Percentiles rank a stretch among this genome's conserved stretches.
phyloP scores from a whole-genome alignment of 495 filamentous ascomycete species.

The Hamigera avellanea region DNA sequence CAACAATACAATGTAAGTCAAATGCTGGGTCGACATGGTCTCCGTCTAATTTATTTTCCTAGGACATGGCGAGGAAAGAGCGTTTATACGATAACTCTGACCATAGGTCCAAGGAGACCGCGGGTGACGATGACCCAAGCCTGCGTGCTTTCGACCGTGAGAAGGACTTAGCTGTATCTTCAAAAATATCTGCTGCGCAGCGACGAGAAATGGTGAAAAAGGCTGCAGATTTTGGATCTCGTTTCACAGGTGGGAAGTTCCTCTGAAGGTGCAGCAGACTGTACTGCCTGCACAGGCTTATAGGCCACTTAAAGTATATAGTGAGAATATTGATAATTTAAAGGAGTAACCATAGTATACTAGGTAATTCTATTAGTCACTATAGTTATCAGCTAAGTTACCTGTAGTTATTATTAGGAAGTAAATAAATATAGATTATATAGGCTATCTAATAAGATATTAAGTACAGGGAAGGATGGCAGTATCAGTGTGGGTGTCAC shows the following conservation, averaged over 20 bases:
- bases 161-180: conserved; percentile 80
- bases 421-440: no score
- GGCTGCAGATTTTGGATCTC: conserved; percentile 69
- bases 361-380: no score
- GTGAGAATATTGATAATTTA: no score
- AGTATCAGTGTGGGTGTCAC: no score
- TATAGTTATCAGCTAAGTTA: no score
- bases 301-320: no score
- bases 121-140: conserved; percentile 84
- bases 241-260: conserved; percentile 71
- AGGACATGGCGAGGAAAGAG: conserved; percentile 50
- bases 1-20: conserved; percentile 45
- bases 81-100: conserved; percentile 52
- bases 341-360: no score
- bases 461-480: no score
- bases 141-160: conserved; percentile 80
- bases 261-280: conserved; percentile 8
- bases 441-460: no score
- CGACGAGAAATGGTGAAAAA: conserved; percentile 68
- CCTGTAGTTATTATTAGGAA: no score
- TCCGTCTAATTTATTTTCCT: conserved; percentile 1
- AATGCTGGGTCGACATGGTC: not conserved
- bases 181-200: conserved; percentile 60
- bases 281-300: not conserved
- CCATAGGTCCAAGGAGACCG: conserved; percentile 27